Conservation (phyloP, 139 green algal species). For the Tetraselmis chui region DNA sequence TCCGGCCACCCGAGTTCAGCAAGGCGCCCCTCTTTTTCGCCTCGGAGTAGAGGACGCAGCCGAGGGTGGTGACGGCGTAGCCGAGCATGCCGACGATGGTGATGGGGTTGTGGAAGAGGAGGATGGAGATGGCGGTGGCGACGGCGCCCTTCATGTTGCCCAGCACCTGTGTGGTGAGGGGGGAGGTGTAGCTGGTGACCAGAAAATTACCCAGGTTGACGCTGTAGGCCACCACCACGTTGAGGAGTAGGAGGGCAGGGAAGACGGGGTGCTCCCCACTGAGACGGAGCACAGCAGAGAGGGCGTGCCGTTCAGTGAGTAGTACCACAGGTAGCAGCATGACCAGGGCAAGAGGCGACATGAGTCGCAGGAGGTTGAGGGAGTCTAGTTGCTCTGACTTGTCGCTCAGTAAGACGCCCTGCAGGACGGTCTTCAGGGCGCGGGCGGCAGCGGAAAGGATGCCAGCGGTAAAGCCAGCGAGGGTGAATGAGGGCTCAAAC, state of each 20-base stretch:
- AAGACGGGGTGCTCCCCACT: too few species aligned
- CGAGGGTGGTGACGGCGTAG: slow-evolving; percentile 73
- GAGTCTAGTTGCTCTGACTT: slow-evolving; percentile 75
- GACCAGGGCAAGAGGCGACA: slow-evolving; percentile 65
- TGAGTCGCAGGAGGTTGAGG: slow-evolving; percentile 88
- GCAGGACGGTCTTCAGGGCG: slow-evolving; percentile 16
- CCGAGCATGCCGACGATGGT: slow-evolving; percentile 53
- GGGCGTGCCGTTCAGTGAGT: slow-evolving; percentile 59
- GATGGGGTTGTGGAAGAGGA: slow-evolving; percentile 80
- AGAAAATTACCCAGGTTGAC: slow-evolving; percentile 98
- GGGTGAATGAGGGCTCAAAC: too few species aligned
- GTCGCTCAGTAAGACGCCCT: slow-evolving; percentile 67
- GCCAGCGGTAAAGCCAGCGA: too few species aligned
- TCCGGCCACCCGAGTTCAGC: too few species aligned
- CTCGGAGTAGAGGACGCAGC: slow-evolving; percentile 64
- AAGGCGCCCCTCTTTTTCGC: too few species aligned
- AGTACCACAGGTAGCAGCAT: slow-evolving; percentile 64
- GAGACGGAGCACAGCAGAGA: too few species aligned
- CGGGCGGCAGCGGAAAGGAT: slow-evolving; percentile 50
- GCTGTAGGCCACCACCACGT: slow-evolving; percentile 83
- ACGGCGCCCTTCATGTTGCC: slow-evolving; percentile 94
- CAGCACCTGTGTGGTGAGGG: slow-evolving; percentile 88
- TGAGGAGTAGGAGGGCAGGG: slow-evolving; percentile 59
- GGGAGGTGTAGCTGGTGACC: slow-evolving; percentile 89
- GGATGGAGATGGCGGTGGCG: slow-evolving; percentile 70